These are phyloP conservation scores for Dioscorea alata DNA, from an alignment of 106 monocot species.

Conservation along the genomic window DNA sequence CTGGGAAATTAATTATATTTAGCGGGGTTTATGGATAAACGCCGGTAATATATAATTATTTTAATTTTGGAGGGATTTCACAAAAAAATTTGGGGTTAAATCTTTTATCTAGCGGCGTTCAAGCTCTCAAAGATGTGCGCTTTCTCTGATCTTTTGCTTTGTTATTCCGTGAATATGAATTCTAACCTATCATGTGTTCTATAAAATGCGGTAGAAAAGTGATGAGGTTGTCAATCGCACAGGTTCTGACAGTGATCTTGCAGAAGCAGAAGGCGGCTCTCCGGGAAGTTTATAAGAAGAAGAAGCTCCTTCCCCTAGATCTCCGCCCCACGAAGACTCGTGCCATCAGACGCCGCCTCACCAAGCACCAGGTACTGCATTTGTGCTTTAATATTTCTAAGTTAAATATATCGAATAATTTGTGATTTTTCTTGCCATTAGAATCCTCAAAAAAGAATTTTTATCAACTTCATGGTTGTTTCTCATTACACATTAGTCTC, in stretches of 20 bases:
- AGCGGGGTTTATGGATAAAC: no score
- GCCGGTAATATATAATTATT: no score
- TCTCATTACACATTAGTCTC: no score
- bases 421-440: neutral
- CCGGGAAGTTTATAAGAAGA: no score
- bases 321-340: no score
- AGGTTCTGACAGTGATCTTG: slow-evolving; percentile 43
- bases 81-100: no score
- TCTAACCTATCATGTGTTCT: neutral
- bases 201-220: slow-evolving; percentile 28
- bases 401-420: neutral
- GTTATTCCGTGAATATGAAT: neutral
- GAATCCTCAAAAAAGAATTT: no score
- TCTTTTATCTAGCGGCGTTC: no score
- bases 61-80: no score
- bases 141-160: neutral
- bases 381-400: neutral
- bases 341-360: slow-evolving; percentile 41
- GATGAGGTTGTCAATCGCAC: slow-evolving; percentile 48
- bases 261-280: slow-evolving; percentile 71
- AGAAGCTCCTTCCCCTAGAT: no score
- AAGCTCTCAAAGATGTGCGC: slow-evolving; percentile 51
- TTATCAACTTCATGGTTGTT: no score
- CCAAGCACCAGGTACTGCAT: slow-evolving; percentile 66
- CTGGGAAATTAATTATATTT: no score